A percentile compares a stretch with the other conserved stretches of the same genome.
These are phyloP conservation scores for Fusarium sp. DNA, from an alignment of 2,329 filamentous ascomycete genomes.

Conservation along the genomic window DNA sequence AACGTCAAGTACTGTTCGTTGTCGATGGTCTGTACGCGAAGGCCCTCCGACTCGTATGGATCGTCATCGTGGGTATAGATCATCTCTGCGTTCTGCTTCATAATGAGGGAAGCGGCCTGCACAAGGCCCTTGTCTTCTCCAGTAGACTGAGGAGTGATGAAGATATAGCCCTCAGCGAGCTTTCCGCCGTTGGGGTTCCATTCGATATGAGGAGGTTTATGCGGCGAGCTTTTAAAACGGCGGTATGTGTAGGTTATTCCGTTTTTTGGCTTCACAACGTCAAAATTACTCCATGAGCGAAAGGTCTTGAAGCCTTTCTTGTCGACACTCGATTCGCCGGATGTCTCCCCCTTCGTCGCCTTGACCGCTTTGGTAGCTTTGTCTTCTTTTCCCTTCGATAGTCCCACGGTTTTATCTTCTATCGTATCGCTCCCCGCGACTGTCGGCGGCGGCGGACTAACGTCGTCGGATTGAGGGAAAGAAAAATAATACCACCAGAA, in stretches of 20 bases:
- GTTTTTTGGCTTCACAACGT: conserved; percentile 33
- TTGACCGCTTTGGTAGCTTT: background rate
- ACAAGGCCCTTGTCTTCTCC: conserved; percentile 20
- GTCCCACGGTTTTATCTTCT: background rate
- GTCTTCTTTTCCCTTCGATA: background rate
- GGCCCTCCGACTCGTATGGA: conserved; percentile 31
- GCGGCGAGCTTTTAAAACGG: conserved; percentile 44
- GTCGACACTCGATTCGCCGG: background rate
- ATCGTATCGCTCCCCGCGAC: background rate
- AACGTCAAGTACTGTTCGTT: conserved; percentile 50
- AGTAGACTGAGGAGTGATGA: conserved; percentile 43
- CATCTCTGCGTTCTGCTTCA: conserved; percentile 49
- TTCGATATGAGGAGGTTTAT: conserved; percentile 41
- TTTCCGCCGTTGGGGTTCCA: conserved; percentile 34
- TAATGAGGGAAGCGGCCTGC: conserved; percentile 40
- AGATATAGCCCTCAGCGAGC: conserved; percentile 46
- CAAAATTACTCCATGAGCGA: conserved; percentile 39
- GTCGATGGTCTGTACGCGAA: conserved; percentile 49
- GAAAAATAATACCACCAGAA: conserved; percentile 30
- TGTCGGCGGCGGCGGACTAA: background rate
- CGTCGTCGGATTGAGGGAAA: conserved; percentile 2
- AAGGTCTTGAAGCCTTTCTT: conserved; percentile 19
- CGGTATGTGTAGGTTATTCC: conserved; percentile 36
- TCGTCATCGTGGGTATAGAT: conserved; percentile 47
- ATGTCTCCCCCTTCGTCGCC: background rate